Evolutionary conservation across 129 eudicot species (phyloP).

Genomic region (Pulicaria dysenterica): DNA sequence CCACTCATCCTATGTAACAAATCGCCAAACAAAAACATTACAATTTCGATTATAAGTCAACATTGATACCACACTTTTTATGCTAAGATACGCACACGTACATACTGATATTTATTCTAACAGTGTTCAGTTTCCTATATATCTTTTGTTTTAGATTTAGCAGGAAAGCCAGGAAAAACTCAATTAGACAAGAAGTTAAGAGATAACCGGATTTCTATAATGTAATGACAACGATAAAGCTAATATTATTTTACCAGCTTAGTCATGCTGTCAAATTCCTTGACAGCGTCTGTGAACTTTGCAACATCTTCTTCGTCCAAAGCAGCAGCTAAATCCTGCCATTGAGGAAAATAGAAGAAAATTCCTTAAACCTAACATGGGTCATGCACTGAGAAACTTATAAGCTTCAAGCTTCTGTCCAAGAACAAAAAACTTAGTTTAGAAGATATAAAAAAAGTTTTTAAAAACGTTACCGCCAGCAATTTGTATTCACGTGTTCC

Average conservation of each 20-base stretch:
- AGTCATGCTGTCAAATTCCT: conserved; percentile 68
- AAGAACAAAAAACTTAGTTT: background rate
- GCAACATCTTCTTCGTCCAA: conserved; percentile 70
- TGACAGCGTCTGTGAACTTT: conserved; percentile 61
- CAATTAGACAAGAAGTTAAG: too few species aligned
- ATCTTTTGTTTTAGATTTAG: background rate
- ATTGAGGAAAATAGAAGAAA: background rate
- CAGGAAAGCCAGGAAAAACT: too few species aligned
- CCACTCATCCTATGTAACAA: conserved; percentile 46
- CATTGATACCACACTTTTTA: background rate
- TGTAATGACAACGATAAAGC: background rate
- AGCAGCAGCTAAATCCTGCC: conserved; percentile 67
- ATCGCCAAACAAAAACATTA: conserved; percentile 1
- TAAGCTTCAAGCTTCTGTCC: background rate
- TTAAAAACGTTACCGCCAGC: conserved; percentile 45
- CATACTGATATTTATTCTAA: background rate
- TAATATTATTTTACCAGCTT: conserved; percentile 46
- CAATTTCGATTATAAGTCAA: background rate
- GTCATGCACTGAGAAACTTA: too few species aligned
- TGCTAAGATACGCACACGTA: background rate
- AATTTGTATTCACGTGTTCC: conserved; percentile 65
- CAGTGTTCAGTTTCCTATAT: background rate
- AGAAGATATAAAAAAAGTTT: background rate
- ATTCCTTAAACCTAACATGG: background rate
- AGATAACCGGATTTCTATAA: too few species aligned